Base-by-base conservation (phyloP, 768 basidiomycete genomes). In the Boletus reticuloceps region DNA sequence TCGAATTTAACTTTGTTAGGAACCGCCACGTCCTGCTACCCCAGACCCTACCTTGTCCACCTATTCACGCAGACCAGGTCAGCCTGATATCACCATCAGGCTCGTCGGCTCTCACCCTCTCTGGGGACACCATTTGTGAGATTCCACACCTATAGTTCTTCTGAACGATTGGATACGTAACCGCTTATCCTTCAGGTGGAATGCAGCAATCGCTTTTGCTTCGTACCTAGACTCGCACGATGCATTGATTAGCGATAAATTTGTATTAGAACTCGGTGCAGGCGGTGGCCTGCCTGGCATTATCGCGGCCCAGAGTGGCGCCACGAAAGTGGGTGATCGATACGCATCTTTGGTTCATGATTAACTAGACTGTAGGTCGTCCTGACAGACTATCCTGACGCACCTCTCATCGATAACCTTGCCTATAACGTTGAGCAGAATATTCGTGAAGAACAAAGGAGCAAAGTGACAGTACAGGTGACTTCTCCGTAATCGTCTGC, bases 361-460 rank as follows among this genome's bases (percentile, higher is more conserved):
- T 42, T 19, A 14, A 42, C 32, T 22, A 16, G 29, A 17, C 16
- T 14, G 22, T 61, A 92, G 90, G 85, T 87, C 3, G 82, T 97
- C 4, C 72, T 94, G 45, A 97, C 97, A 0, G 97, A 99, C 70
- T 98, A 98, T 67, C 96, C 96, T 0, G 96, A 98, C 58, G 63
- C 75, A 2, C 68, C 77, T 12, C 79, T 98, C 29, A 69, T 98
- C 25, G 76, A 86, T 3, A 98, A 98, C 67, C 77, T 98, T 31
- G 64, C 70, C 6, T 68, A 79, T 49, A 98, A 98, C 64, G 80
- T 91, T 0, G 64, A 72, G 5, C 58, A 65, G 14, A 97, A 97
- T 63, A 50, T 86, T 4, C 59, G 53, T 38, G 50, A 61, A 17
- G 54, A 62, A 8, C 49, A 58, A 16, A 51, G 60, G 39, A 53